Conservation (phyloP, 345 rosid genomes). For the Acer yangbiense region DNA sequence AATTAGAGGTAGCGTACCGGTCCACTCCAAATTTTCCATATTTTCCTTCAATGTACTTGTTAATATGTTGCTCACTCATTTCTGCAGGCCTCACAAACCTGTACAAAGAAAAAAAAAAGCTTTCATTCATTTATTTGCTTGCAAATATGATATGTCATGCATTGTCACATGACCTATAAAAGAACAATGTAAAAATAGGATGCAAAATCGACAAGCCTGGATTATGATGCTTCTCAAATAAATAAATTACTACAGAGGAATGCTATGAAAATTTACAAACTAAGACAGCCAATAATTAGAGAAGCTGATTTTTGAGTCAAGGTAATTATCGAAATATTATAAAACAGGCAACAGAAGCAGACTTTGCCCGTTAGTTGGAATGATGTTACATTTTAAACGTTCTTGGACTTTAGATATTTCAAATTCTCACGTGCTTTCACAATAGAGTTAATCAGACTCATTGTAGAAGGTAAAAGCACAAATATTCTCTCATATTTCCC, state of each 20-base stretch:
- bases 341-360: too few relatives aligned
- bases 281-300: too few relatives aligned
- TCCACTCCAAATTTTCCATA: conserved; percentile 91
- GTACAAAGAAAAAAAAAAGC: conserved; percentile 11
- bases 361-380: too few relatives aligned
- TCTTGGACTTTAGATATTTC: background rate
- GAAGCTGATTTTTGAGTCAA: too few relatives aligned
- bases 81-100: conserved; percentile 89
- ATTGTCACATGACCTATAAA: background rate
- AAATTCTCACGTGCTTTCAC: too few relatives aligned
- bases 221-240: background rate
- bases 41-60: conserved; percentile 77
- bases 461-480: too few relatives aligned
- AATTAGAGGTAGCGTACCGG: conserved; percentile 51
- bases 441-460: too few relatives aligned
- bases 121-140: background rate
- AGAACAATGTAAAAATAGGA: background rate
- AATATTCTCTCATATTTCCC: too few relatives aligned
- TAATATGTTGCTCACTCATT: conserved; percentile 73
- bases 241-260: too few relatives aligned
- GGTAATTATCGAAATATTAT: too few relatives aligned
- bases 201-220: background rate
- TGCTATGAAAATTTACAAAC: too few relatives aligned
- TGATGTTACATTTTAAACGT: background rate
- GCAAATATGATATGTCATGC: background rate